Base-by-base conservation (phyloP, 2,329 filamentous ascomycete genomes). In the Alternaria brassicae region DNA sequence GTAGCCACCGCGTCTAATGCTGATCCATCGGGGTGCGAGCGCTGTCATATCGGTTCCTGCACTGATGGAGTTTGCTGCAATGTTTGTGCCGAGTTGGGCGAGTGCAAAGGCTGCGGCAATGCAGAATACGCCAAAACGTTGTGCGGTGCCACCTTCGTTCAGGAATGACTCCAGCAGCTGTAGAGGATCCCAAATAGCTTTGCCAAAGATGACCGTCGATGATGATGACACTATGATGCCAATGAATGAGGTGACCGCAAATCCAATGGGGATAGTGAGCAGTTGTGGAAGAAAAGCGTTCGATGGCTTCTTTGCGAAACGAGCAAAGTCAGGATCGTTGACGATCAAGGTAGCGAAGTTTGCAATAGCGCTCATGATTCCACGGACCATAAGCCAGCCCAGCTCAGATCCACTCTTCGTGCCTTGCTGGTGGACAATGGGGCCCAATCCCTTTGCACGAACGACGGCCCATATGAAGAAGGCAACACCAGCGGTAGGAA, bases 381-480 rank as follows among this genome's bases (percentile, higher is more conserved):
- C 92, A 61, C 89, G 89, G 60, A 97, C 85, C 58, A 97, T 88
- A 23, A 88, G 86, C 93, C 93, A 97, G 1, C 83, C 92, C 3
- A 97, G 83, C 0, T 84, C 83, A 60, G 86, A 89, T 27, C 93
- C 93, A 4, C 86, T 79, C 4, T 87, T 78, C 4, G 80, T 86
- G 44, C 86, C 84, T 0, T 85, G 81, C 72, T 94, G 89, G 56
- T 88, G 83, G 23, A 97, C 84, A 66, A 97, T 92, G 1, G 92
- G 92, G 1, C 93, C 93, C 58, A 93, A 85, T 1, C 93, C 93
- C 41, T 92, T 87, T 28, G 93, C 93, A 25, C 90, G 87, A 34
- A 91, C 88, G 25, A 96, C 84, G 2, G 91, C 86, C 93, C 93
- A 97, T 71, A 92, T 89, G 77, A 97, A 91, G 77, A 95, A 95